Base-by-base conservation (phyloP, 192 early-diverging fungal genomes). In the Oehlia diaphana region DNA sequence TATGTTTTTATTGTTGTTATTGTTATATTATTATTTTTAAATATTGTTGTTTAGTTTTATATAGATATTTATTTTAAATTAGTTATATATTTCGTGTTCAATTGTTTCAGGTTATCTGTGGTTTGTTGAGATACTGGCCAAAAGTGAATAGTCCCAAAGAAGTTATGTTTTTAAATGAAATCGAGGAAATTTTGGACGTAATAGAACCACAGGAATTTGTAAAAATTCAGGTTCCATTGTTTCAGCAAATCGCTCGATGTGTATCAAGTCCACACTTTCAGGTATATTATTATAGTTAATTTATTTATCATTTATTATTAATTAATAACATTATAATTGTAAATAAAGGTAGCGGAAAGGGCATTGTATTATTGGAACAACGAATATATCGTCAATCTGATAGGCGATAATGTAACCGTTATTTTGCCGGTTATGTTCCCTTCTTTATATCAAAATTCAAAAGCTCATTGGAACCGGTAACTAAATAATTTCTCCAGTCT, bases 81-180 rank as follows among this genome's bases (percentile, higher is more conserved):
- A 21, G 21, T 53, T 19, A 16, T 58, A 58, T 21, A 21, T 21
- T 21, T 58, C 19, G 53, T 14, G 50, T 50, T 50, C 35, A 50
- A 50, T 50, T 13, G 12, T 33, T 58, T 23, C 71, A 95, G 89
- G 95, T 98, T 53, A 88, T 99, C 42, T 90, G 89, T 81, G 93
- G 94, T 8, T 84, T 99, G 68, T 85, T 99, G 79, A 91, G 96
- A 37, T 99, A 90, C 85, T 99, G 98, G 98, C 98, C 98, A 71
- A 99, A 98, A 85, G 96, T 99, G 63, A 99, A 99, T 89, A 96
- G 94, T 80, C 96, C 96, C 16, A 99, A 99, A 85, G 97, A 99
- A 87, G 96, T 99, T 77, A 98, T 99, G 97, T 99, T 97, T 86
- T 89, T 99, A 81, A 96, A 95, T 84, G 98, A 99, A 84, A 88